Evolutionary conservation across 2,329 filamentous ascomycete genomes (phyloP), one percentile per base, ranked within the genome.

Genomic region (Phoma sp.): DNA sequence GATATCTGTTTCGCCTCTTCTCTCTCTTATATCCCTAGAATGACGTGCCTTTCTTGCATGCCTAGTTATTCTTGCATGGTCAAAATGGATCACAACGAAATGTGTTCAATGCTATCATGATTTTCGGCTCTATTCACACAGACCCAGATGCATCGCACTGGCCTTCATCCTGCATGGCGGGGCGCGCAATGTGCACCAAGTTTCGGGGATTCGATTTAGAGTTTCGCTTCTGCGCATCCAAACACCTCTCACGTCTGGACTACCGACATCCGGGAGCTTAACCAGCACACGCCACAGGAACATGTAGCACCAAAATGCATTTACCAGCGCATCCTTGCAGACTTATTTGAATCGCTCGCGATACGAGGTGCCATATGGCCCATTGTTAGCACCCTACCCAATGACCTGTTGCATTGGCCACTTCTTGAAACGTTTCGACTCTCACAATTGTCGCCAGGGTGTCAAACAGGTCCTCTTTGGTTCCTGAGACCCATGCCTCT

Each of bases 181-280:
- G 54, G 38, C 4, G 32, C 21, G 24, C 33, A 25, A 37, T 8
- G 19, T 10, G 15, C 33, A 32, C 32, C 47, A 43, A 12, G 43
- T 48, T 48, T 48, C 41, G 48, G 5, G 27, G n/a, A 9, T 35
- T 35, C 21, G 17, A 1, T 41, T 46, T 51, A 48, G 36, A 15
- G 54, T 57, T 52, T 57, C 54, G 54, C 43, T 44, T 47, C 37
- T 19, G 38, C 41, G 29, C 32, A 57, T 48, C 48, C 41, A 51
- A 43, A 48, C 43, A 52, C 38, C 33, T 10, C 19, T 35, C 21
- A 25, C 21, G 39, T 57, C 38, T 51, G 43, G 22, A 51, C 29
- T 33, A 44, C n/a, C 35, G 31, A 35, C 47, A 44, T 40, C 43
- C 38, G 35, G 43, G 33, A 22, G 33, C 41, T 35, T 40, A 37